These are phyloP conservation scores for Halophytophthora batemanensis DNA, from an alignment of 352 stramenopile genomes.

Conservation along the genomic window DNA sequence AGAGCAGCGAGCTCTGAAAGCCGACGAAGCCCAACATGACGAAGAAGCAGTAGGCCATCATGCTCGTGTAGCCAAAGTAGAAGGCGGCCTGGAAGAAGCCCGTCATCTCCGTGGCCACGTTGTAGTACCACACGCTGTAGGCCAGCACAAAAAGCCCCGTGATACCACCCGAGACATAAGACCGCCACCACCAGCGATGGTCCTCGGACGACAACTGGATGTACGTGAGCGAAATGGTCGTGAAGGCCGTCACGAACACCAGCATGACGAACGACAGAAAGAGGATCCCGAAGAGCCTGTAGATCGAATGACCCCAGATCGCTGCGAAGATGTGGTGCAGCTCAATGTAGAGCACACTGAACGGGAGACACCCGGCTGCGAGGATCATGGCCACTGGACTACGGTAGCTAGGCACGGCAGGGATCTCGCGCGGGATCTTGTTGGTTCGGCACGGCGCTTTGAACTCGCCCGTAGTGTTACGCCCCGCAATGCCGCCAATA, in stretches of 20 bases:
- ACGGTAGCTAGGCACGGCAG: slow-evolving; percentile 87
- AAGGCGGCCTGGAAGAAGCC: slow-evolving; percentile 95
- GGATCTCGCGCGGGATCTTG: slow-evolving; percentile 95
- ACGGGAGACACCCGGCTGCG: slow-evolving; percentile 95
- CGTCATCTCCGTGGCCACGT: slow-evolving; percentile 92
- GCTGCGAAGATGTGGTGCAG: slow-evolving; percentile 98
- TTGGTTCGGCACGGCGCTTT: slow-evolving; percentile 94
- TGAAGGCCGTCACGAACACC: slow-evolving; percentile 95
- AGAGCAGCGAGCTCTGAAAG: slow-evolving; percentile 94
- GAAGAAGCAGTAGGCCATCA: slow-evolving; percentile 96
- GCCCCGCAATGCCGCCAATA: slow-evolving; percentile 92
- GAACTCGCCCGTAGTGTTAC: slow-evolving; percentile 90
- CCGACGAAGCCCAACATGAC: slow-evolving; percentile 96
- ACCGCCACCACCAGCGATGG: slow-evolving; percentile 97
- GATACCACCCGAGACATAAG: slow-evolving; percentile 93
- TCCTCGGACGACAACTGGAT: slow-evolving; percentile 97
- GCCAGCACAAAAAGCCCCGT: slow-evolving; percentile 95
- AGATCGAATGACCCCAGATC: slow-evolving; percentile 98
- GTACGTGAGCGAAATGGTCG: slow-evolving; percentile 97
- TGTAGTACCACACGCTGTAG: slow-evolving; percentile 97
- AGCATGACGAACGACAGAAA: slow-evolving; percentile 95
- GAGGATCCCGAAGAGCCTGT: slow-evolving; percentile 98
- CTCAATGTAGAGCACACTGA: slow-evolving; percentile 98
- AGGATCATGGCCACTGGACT: slow-evolving; percentile 84
- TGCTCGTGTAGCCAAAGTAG: slow-evolving; percentile 98